These are phyloP conservation scores for Metschnikowia reukaufii DNA, from an alignment of 805 yeast genomes.

Conservation along the genomic window DNA sequence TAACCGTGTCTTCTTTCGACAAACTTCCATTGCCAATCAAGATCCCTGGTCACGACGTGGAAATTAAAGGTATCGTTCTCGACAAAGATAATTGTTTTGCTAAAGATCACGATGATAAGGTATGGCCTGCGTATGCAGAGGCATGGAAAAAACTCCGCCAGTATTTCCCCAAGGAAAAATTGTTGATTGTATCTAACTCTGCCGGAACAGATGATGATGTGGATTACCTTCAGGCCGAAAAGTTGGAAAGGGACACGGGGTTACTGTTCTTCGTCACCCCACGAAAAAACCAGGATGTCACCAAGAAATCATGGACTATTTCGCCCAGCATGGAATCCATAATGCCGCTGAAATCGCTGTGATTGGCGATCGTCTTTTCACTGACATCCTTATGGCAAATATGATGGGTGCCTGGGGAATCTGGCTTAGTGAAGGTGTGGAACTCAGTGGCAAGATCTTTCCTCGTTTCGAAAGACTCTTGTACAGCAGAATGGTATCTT, in stretches of 20 bases:
- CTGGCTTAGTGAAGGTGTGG: slow-evolving; percentile 83
- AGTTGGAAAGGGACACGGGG: slow-evolving; percentile 67
- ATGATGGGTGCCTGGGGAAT: slow-evolving; percentile 84
- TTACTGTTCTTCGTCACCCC: slow-evolving; percentile 65
- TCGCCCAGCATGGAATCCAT: slow-evolving; percentile 45
- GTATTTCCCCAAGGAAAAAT: slow-evolving; percentile 59
- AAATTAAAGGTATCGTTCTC: slow-evolving; percentile 73
- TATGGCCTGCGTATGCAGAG: slow-evolving; percentile 69
- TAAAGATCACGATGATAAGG: slow-evolving; percentile 70
- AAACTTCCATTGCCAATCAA: slow-evolving; percentile 56
- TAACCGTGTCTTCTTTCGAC: slow-evolving; percentile 55
- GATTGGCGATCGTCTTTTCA: slow-evolving; percentile 87
- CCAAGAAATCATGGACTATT: slow-evolving; percentile 62
- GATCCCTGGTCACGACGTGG: slow-evolving; percentile 29
- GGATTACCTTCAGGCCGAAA: slow-evolving; percentile 55
- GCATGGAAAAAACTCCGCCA: slow-evolving; percentile 55
- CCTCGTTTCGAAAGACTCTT: slow-evolving; percentile 53
- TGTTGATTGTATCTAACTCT: slow-evolving; percentile 84
- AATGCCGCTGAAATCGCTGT: slow-evolving; percentile 70
- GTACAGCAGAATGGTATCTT: slow-evolving; percentile 22
- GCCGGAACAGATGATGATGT: slow-evolving; percentile 86
- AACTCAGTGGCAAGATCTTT: slow-evolving; percentile 47
- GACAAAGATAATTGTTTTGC: slow-evolving; percentile 98
- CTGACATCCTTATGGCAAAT: slow-evolving; percentile 93
- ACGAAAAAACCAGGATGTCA: slow-evolving; percentile 84